These are phyloP conservation scores for Funneliformis mosseae DNA, from an alignment of 192 early-diverging fungal genomes.

Conservation along the genomic window DNA sequence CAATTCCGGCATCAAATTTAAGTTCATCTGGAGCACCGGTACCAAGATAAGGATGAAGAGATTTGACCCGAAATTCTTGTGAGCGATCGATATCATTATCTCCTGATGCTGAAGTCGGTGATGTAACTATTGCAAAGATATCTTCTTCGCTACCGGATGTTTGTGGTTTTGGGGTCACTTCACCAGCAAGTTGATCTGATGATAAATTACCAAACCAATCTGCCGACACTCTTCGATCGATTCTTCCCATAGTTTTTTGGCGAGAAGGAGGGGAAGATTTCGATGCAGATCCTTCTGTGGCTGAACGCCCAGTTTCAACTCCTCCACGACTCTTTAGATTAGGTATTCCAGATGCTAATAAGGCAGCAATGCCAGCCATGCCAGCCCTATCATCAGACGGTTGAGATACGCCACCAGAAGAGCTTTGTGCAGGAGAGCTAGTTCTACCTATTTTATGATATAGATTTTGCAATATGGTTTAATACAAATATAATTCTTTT, in stretches of 20 bases:
- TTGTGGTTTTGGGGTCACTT: neutral
- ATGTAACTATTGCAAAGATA: neutral
- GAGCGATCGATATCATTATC: slow-evolving; percentile 42
- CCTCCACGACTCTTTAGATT: slow-evolving; percentile 55
- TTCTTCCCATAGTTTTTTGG: slow-evolving; percentile 30
- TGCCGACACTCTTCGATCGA: slow-evolving; percentile 47
- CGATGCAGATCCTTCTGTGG: neutral
- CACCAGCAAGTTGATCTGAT: slow-evolving; percentile 38
- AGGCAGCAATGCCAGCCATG: slow-evolving; percentile 50
- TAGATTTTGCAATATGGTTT: neutral
- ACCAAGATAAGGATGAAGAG: slow-evolving; percentile 49
- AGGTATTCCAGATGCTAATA: slow-evolving; percentile 74
- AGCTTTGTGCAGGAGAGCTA: slow-evolving; percentile 5
- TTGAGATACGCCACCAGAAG: slow-evolving; percentile 8
- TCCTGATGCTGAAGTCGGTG: neutral
- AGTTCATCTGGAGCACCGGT: slow-evolving; percentile 42
- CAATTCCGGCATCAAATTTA: slow-evolving; percentile 44
- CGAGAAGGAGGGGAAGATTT: neutral
- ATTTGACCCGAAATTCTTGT: slow-evolving; percentile 37
- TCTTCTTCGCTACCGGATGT: neutral
- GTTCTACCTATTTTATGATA: slow-evolving; percentile 28
- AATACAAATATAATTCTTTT: too few species aligned
- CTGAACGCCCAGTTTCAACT: slow-evolving; percentile 24
- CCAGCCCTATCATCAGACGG: neutral
- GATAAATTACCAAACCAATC: slow-evolving; percentile 55